Evolutionary conservation across 2,329 filamentous ascomycete species (phyloP).

Genomic region (Leptographium procerum): DNA sequence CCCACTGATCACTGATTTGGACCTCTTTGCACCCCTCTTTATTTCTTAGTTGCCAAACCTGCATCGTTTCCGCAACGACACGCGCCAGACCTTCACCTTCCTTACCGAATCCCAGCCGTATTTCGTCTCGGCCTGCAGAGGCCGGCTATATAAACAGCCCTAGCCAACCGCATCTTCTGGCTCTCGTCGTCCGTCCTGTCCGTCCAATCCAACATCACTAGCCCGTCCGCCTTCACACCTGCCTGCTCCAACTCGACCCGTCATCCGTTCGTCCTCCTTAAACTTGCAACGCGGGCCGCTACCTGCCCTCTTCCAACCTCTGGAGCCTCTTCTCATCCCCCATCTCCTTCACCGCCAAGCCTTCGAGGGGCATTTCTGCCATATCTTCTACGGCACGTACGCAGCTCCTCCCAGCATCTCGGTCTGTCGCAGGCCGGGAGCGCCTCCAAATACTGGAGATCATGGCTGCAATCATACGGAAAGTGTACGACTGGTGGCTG

Average conservation of each 20-base stretch:
- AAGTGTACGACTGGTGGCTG: conserved; percentile 96
- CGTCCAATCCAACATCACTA: not conserved
- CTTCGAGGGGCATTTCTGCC: not conserved
- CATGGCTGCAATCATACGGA: conserved; percentile 89
- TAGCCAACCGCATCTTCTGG: not conserved
- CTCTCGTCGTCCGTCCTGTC: not conserved
- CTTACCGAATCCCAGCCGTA: not conserved
- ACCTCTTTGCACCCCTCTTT: not conserved
- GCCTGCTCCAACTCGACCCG: not conserved
- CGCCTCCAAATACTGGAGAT: conserved; percentile 17
- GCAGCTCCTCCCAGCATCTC: not conserved
- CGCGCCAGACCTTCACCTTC: not conserved
- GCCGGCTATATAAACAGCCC: not conserved
- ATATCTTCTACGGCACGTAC: not conserved
- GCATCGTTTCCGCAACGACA: not conserved
- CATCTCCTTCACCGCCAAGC: not conserved
- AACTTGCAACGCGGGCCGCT: not conserved
- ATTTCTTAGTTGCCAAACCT: not conserved
- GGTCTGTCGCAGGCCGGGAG: not conserved
- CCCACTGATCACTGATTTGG: conserved; percentile 1
- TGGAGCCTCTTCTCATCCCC: not conserved
- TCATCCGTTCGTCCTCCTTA: not conserved
- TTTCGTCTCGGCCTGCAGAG: not conserved
- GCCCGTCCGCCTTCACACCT: not conserved
- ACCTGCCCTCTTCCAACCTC: not conserved